Evolutionary conservation across 768 basidiomycete genomes (phyloP), one percentile per base, ranked within the genome.

Genomic region (Mrakia blollopis): DNA sequence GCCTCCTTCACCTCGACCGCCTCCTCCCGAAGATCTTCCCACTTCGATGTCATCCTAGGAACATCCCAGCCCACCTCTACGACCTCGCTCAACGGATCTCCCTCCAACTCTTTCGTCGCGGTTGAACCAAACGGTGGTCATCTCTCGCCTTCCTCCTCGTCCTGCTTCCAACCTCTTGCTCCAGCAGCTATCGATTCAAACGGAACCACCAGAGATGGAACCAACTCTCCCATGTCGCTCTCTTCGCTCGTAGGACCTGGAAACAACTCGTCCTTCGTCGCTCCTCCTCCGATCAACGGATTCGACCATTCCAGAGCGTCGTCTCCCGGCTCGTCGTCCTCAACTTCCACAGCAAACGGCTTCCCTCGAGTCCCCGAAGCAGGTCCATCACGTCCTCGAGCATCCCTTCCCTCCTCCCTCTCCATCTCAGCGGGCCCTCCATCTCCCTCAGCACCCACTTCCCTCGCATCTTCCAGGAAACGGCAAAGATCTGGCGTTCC

Each of bases 11-110:
- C 65, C 35, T 68, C 65, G 14, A 37, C n/a, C 32, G 4, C 44
- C 65, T 39, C 37, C 16, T 25, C 65, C 2, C 18, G 65, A 68
- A 39, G 65, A 39, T 68, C 65, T 6, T 68, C 65, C 65, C 65
- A 68, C 65, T 68, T 68, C n/a, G 65, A 68, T n/a, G 65, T 68
- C 37, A 68, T 68, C 37, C 65, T 68, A 39, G 65, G 65, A 39
- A 23, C 35, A n/a, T 25, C 18, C 35, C 65, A 35, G 13, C 37
- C 32, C 16, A 6, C 65, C 23, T 44, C 65, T n/a, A n/a, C n/a
- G 3, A 37, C 65, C 39, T 37, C 65, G 39, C 37, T 68, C 37
- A n/a, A 6, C 65, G 39, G 35, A 25, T 39, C 57, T 50, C 47
- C 47, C 47, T 50, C 14, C 47, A 50, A 50, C 18, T 50, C 47